Percentiles rank a stretch among this genome's conserved stretches.
phyloP scores from a whole-genome alignment of 202 grass and related monocot species.

The Cymbopogon flexuosus region DNA sequence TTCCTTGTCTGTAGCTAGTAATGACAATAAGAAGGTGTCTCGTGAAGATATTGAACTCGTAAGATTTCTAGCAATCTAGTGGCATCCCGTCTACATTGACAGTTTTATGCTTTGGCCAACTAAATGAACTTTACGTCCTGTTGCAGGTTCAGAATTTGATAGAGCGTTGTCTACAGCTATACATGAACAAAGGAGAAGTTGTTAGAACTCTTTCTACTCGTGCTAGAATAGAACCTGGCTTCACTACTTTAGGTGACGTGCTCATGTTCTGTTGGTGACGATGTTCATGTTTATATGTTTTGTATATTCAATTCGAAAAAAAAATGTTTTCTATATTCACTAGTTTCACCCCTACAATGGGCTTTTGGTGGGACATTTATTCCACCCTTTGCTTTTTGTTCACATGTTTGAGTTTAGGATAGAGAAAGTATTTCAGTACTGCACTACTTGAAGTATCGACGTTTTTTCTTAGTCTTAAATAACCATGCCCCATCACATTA shows the following conservation, averaged over 20 bases:
- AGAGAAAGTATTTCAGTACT: neutral
- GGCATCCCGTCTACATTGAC: neutral
- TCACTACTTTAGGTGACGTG: conserved; percentile 81
- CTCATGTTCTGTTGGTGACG: conserved; percentile 19
- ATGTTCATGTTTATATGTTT: neutral
- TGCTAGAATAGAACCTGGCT: conserved; percentile 97
- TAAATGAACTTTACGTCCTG: conserved; percentile 15
- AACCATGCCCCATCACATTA: neutral
- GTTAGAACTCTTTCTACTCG: conserved; percentile 81
- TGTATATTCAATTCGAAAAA: neutral
- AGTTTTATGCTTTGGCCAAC: conserved; percentile 7
- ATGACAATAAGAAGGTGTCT: conserved; percentile 89
- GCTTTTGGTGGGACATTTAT: neutral
- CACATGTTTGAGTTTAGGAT: conserved; percentile 1
- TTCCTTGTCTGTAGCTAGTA: conserved; percentile 57
- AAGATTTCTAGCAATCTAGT: conserved; percentile 25
- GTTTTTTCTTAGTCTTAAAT: neutral
- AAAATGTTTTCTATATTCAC: neutral
- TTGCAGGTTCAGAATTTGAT: conserved; percentile 98
- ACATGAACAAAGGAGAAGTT: conserved; percentile 95
- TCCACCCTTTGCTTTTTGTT: neutral
- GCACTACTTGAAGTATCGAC: neutral
- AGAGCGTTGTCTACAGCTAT: conserved; percentile 91
- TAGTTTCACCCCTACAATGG: neutral
- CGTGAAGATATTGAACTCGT: conserved; percentile 99